Base-by-base conservation (phyloP, 2,329 filamentous ascomycete species). In the Thielaviopsis populi region DNA sequence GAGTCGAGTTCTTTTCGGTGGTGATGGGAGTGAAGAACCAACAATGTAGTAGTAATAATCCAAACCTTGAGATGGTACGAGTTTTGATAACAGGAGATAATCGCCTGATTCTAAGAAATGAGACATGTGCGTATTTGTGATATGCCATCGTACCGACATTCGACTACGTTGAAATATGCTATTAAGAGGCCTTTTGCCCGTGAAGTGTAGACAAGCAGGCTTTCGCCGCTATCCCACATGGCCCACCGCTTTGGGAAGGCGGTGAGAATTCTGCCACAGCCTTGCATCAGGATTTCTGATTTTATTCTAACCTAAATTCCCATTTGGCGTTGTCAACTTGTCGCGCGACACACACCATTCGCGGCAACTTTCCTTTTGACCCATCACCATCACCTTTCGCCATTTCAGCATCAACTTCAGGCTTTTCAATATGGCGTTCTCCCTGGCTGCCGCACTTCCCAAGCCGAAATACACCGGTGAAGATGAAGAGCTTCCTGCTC, bases 401-500 rank as follows among this genome's bases (percentile, higher is more conserved):
- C 27, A 13, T 54, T 27, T 17, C 24, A 15, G 2, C 3, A 6
- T 3, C 50, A 6, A 7, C 10, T 11, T n/a, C n/a, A 3, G 15
- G 13, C 27, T n/a, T 1, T n/a, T n/a, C 24, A 33, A 13, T 66
- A 79, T 88, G 71, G 81, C 81, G 68, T 80, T 83, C 66, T 88
- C 89, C 65, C 81, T 97, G 53, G 84, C 89, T 68, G 84, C 85
- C 72, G 85, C 88, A 65, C 80, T 97, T 53, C 92, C 92, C 2
- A 91, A 91, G 73, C 91, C 92, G 17, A 92, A 89, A 75, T 95
- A 96, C 72, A 89, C 86, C 3, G 91, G 89, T 69, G 89, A 95
- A 72, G 86, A 95, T 72, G 91, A 96, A 73, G 88, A 95, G 71
- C 76, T 87, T 41, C 86, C 86, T 27, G 75, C 79, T 37, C 83